Evolutionary conservation across 345 rosid genomes (phyloP), one percentile per base, ranked within the genome.

Genomic region (Gossypium raimondii): DNA sequence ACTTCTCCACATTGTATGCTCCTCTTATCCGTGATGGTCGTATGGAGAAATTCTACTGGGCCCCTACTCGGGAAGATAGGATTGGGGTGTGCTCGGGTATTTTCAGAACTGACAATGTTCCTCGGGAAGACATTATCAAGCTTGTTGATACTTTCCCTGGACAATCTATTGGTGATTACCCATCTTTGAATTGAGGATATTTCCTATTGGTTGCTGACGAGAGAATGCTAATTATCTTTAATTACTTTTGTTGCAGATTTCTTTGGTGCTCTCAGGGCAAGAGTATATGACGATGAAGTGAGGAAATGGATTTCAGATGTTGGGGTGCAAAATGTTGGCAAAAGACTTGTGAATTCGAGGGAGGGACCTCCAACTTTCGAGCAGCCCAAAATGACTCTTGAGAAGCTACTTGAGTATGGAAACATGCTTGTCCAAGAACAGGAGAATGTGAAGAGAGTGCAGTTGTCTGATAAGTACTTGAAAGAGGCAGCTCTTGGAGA

Each of bases 1-100:
- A 94, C 80, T 94, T 94, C 88, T 94, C 97, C 25, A 94, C 98
- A 7, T 70, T 94, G 73, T 94, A 94, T 68, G 97, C 98, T 18
- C 98, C 98, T 63, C 92, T 94, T 27, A 94, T 94, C 85, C 97
- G 97, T 81, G 98, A 94, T 7, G 98, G 98, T 25, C 94, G 98
- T 84, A 94, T 94, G 98, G 98, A 94, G 97, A 94, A 94, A 60
- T 94, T 92, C 93, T 94, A 94, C 88, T 94, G 97, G 98, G 97
- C 98, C 0, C 98, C 98, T 0, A 92, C 93, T 25, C 86, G 97
- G 64, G 98, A 94, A 0, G 98, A 94, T 76, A 83, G 97, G 51
- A 86, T 94, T 52, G 98, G 98, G 57, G 98, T 94, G 77, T 92
- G 97, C 87, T 71, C 18, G 2, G 97, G 97, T 17, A 94, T 94